Base-by-base conservation (phyloP, 768 basidiomycete species). In the Boletus pseudo-olivaceus region DNA sequence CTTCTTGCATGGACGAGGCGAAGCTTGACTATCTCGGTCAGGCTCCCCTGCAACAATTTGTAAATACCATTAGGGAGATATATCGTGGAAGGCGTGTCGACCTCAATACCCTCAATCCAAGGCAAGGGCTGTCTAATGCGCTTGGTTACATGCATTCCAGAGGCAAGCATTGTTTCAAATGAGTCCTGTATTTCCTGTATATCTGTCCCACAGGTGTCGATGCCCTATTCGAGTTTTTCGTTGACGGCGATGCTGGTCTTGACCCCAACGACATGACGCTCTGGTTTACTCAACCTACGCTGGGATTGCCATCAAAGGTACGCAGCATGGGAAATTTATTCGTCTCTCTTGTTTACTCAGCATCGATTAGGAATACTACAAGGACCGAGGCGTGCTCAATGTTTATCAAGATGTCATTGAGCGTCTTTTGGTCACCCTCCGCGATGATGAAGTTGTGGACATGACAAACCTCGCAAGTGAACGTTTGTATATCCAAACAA, bases 301-400 rank as follows among this genome's bases (percentile, higher is more conserved):
- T 96, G 14, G 90, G 92, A 39, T 83, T 97, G 12, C 94, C 93
- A 2, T 84, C 94, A 15, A 95, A 94, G 80, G 91, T 89, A 49
- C 35, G 63, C 1, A 19, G 7, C 14, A 14, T 14, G 15, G 11
- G 32, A 30, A 29, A 7, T 14, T 10, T 8, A 10, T 53, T 33
- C 4, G 3, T 55, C 14, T 44, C 11, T 26, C 26, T 9, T 26
- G 14, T 29, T 40, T 54, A 47, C 41, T 56, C 27, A 49, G 35
- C 53, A 37, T 35, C 11, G 58, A 5, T 9, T 29, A 93, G 87
- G 93, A 95, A 73, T 97, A 98, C 68, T 98, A 92, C 69, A 80
- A 86, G 49, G 95, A 98, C 44, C 75, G 83, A 51, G 69, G 75
- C 0, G 80, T 91, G 35, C 70, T 82, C n/a, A 76, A 80, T n/a